Evolutionary conservation across 148 eudicot genomes (phyloP).

Genomic region (Rhododendron griersonianum): DNA sequence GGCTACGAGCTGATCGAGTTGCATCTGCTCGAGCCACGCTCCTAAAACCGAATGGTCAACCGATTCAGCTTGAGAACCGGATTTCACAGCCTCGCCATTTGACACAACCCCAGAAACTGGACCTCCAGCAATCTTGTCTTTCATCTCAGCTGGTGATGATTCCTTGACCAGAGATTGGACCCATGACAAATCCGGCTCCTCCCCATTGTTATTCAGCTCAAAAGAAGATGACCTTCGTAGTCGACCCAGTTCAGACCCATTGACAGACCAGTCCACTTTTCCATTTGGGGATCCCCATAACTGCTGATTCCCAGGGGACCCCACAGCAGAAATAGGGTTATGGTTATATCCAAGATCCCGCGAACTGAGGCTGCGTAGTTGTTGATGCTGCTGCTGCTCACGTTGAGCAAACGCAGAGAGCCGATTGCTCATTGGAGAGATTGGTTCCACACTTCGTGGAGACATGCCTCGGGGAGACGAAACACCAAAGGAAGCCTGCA

Average conservation of each 20-base stretch:
- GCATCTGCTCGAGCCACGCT: constrained; percentile 11
- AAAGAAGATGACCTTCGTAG: constrained; percentile 29
- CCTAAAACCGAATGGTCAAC: constrained; percentile 6
- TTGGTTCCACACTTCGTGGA: constrained; percentile 61
- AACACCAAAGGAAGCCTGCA: constrained; percentile 55
- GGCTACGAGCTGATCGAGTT: constrained; percentile 6
- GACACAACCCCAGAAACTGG: constrained; percentile 15
- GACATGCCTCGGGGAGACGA: constrained; percentile 66
- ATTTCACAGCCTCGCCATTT: background rate
- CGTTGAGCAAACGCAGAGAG: constrained; percentile 31
- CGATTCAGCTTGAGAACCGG: background rate
- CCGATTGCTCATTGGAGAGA: constrained; percentile 52
- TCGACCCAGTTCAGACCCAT: constrained; percentile 32
- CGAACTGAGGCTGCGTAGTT: constrained; percentile 34
- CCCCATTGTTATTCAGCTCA: constrained; percentile 30
- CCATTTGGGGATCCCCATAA: constrained; percentile 49
- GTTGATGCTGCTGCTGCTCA: constrained; percentile 37
- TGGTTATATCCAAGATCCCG: constrained; percentile 21
- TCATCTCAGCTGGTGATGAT: constrained; percentile 38
- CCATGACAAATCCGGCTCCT: constrained; percentile 64
- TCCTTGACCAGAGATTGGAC: constrained; percentile 63
- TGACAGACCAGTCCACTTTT: constrained; percentile 47
- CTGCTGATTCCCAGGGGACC: constrained; percentile 47
- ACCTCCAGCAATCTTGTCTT: constrained; percentile 17
- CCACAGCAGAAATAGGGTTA: constrained; percentile 12